Evolutionary conservation across 2,329 filamentous ascomycete genomes (phyloP), one percentile per base, ranked within the genome.

Genomic region (Aplosporella prunicola): DNA sequence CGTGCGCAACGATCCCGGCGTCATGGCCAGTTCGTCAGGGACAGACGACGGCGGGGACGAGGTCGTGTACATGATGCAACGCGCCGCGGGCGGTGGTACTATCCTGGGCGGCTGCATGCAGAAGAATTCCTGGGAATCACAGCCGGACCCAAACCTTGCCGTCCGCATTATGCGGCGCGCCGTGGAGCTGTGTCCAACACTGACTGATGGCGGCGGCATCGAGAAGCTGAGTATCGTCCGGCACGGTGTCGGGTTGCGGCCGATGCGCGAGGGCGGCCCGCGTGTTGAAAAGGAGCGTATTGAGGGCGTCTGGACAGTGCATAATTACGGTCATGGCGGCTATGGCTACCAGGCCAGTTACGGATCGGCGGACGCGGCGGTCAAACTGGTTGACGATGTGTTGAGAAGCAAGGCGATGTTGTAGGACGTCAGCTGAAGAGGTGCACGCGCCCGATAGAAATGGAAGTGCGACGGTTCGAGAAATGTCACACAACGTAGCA

Each of bases 51-150:
- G 74, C 2, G 64, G 68, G 0, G 78, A 80, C 22, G 87, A 94
- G 58, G 65, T 79, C 4, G 66, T 74, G 41, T 95, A 95, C 56
- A 70, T 82, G 32, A 94, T 95, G 87, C 78, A 77, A 51, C 73
- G 88, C 18, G 83, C 87, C 1, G 72, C 56, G 33, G 73, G 78
- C n/a, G 88, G 87, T 14, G 88, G 88, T 9, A 91, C 84, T 0
- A 71, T 94, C 27, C 65, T 94, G 2, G 88, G 87, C n/a, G 88
- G 88, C 2, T 89, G 80, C 31, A 83, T 93, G 51, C 79, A 87
- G 56, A 75, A 80, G 49, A 72, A 78, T 18, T 81, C 78, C 51
- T 93, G 85, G 85, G 82, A 91, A 47, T 72, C 77, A 24, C 72
- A 80, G 46, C 78, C 81, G 1, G 87, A 94, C 50, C 79, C 80